phyloP scores from a whole-genome alignment of 1,284 basidiomycete genomes.

The Leccinum subrobustum region DNA sequence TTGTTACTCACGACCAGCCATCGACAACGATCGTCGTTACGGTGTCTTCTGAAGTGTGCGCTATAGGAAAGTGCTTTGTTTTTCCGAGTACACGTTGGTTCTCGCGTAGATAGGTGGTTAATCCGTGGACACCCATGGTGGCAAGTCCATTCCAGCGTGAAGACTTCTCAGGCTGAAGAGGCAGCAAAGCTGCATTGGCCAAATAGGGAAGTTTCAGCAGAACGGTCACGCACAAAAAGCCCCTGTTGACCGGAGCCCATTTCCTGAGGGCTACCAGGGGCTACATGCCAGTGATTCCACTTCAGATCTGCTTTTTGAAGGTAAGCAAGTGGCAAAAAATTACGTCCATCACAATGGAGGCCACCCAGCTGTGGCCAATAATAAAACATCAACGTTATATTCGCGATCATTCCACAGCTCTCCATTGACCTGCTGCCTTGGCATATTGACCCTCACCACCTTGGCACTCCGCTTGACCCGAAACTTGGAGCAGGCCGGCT shows the following conservation, averaged over 20 bases:
- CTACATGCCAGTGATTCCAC: neutral
- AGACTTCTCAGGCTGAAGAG: neutral
- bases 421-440: neutral
- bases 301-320: slow-evolving; percentile 4
- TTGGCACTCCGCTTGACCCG: neutral
- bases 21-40: slow-evolving; percentile 66
- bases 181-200: neutral
- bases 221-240: neutral
- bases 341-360: neutral
- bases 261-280: neutral
- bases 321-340: slow-evolving; percentile 9
- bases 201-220: slow-evolving; percentile 12
- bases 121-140: slow-evolving; percentile 82
- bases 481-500: neutral
- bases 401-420: neutral
- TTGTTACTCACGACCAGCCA: slow-evolving; percentile 79
- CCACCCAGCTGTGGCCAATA: slow-evolving; percentile 12
- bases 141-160: slow-evolving; percentile 12
- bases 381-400: neutral
- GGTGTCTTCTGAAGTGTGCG: slow-evolving; percentile 11
- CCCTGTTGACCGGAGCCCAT: neutral
- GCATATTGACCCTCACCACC: neutral
- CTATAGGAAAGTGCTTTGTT: slow-evolving; percentile 39
- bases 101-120: slow-evolving; percentile 78
- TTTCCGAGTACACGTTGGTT: slow-evolving; percentile 61